phyloP scores from a whole-genome alignment of 2,329 filamentous ascomycete genomes.

The Eutypa lata region DNA sequence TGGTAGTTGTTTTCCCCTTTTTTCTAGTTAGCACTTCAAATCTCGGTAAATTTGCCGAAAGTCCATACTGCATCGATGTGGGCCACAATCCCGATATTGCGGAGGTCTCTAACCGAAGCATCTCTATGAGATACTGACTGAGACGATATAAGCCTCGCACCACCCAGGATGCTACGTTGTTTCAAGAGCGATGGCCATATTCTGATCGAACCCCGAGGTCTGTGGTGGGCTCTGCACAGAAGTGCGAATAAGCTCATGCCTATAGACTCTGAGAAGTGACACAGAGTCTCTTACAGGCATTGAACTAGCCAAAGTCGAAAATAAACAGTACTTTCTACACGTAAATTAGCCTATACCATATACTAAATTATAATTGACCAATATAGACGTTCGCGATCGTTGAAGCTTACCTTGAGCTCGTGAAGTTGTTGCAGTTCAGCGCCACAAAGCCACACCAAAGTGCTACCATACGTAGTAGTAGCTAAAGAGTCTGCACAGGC shows the following conservation, averaged over 20 bases:
- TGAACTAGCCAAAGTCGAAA: background rate
- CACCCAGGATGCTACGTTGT: constrained; percentile 4
- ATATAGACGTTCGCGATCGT: no score
- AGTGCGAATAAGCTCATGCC: constrained; percentile 25
- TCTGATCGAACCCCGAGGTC: constrained; percentile 17
- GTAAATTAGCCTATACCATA: no score
- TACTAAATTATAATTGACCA: no score
- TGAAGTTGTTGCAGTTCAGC: no score
- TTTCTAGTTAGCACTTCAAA: constrained; percentile 9
- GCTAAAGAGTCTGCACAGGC: no score
- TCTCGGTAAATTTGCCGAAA: background rate
- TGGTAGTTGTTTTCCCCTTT: constrained; percentile 92
- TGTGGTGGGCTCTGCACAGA: constrained; percentile 21
- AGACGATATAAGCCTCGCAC: constrained; percentile 15
- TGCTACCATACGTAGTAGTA: no score
- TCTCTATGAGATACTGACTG: constrained; percentile 25
- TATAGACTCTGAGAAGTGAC: constrained; percentile 5
- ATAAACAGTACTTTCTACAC: no score
- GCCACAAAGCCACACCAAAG: no score
- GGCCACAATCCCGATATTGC: constrained; percentile 97
- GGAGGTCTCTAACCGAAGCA: constrained; percentile 57
- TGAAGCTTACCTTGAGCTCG: no score
- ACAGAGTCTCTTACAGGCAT: constrained; percentile 6
- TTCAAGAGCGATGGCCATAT: constrained; percentile 11
- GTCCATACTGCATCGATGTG: constrained; percentile 82